Base-by-base conservation (phyloP, 495 filamentous ascomycete genomes). In the Penicillium chermesinum region DNA sequence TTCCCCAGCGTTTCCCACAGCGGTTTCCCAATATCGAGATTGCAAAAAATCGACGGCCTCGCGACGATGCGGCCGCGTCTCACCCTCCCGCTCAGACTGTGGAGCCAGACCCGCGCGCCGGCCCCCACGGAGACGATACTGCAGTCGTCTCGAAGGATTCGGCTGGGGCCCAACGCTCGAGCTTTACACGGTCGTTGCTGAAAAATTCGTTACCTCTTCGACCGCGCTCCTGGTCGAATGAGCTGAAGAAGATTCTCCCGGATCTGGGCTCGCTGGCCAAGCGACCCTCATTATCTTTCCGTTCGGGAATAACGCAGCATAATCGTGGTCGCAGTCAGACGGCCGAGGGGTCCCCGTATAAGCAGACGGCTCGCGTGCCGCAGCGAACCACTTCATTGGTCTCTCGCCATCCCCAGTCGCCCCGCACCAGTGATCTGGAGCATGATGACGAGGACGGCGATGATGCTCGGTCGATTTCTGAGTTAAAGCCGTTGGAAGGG, bases 271-370 rank as follows among this genome's bases (percentile, higher is more conserved):
- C 65, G 7, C 59, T 78, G 55, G 55, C 64, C 7, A 73, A 69
- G 38, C 70, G 74, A 10, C 72, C 76, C 0, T 78, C 79, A 18
- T 70, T 80, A 25, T 64, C 70, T 16, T 67, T 61, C 48, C 69
- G 58, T n/a, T 59, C 51, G 39, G 48, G 49, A 2, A 66, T 66
- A 43, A 49, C n/a, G n/a, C n/a, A 57, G 3, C 59, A 55, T 19
- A 62, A 54, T 30, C 58, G 62, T 6, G 51, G 40, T 13, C 64
- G 62, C n/a, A 65, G 66, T 43, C 64, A 63, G 44, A 65, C 61
- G 3, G 40, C 61, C 27, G 62, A 39, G 5, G 38, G 36, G 5
- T 18, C 50, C 2, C 16, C n/a, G 1, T 55, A 63, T 16, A 30
- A 16, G 15, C 46, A 36, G 1, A 9, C 38, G 1, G 35, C 14